These are phyloP conservation scores for Eucommia ulmoides DNA, from an alignment of 257 asterid species.

Conservation along the genomic window DNA sequence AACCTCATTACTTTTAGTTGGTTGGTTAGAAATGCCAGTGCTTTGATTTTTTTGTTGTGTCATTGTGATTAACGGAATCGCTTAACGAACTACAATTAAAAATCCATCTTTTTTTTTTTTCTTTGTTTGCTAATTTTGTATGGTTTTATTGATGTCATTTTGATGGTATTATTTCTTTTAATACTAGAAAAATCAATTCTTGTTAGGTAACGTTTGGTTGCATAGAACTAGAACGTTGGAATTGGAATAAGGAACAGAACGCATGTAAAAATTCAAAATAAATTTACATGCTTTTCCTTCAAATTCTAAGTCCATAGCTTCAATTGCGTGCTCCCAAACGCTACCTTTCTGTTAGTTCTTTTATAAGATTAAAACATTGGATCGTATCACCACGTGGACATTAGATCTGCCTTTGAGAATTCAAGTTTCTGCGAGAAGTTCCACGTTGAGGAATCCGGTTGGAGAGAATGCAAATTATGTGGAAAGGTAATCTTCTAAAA, in stretches of 20 bases:
- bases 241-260: background rate
- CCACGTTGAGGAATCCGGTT: conserved; percentile 70
- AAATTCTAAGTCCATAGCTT: background rate
- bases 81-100: too few relatives aligned
- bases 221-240: background rate
- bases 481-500: conserved; percentile 40
- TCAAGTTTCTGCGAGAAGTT: conserved; percentile 55
- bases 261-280: too few relatives aligned
- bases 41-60: too few relatives aligned
- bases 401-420: conserved; percentile 64
- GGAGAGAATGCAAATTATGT: conserved; percentile 85
- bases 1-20: too few relatives aligned
- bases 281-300: background rate
- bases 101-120: too few relatives aligned
- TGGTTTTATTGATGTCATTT: background rate
- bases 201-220: background rate
- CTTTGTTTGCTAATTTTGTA: background rate
- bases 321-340: background rate
- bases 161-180: too few relatives aligned
- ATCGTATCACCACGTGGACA: conserved; percentile 4
- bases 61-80: too few relatives aligned
- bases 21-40: too few relatives aligned
- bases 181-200: background rate
- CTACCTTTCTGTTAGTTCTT: conserved; percentile 2
- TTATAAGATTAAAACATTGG: conserved; percentile 3